Conservation (phyloP, 1,284 basidiomycete genomes). For the Boletellus sp. region DNA sequence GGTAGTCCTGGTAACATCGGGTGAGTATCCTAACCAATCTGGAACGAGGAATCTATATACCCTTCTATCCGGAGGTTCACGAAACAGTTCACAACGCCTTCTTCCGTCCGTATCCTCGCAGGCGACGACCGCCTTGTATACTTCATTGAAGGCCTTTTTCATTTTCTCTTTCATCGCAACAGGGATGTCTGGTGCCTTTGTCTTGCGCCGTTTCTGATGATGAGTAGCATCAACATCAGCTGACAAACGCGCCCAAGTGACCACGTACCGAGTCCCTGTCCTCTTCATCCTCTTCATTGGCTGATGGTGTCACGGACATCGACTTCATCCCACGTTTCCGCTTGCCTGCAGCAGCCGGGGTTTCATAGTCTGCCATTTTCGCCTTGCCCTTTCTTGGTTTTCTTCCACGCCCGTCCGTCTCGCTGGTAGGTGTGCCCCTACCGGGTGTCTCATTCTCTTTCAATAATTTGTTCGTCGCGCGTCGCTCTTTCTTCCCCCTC, state of each 20-base stretch:
- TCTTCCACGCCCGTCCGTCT: conserved; percentile 55
- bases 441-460: conserved; percentile 51
- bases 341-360: conserved; percentile 49
- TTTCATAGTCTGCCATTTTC: conserved; percentile 51
- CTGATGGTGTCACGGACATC: conserved; percentile 71
- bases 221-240: conserved; percentile 1
- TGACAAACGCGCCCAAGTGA: background rate
- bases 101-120: conserved; percentile 73
- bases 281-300: conserved; percentile 67
- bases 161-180: conserved; percentile 65
- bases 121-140: conserved; percentile 74
- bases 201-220: conserved; percentile 77
- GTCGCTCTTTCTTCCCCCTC: conserved; percentile 60
- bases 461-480: conserved; percentile 50
- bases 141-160: conserved; percentile 83
- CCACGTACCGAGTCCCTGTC: conserved; percentile 59
- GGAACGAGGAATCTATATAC: conserved; percentile 33
- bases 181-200: conserved; percentile 51
- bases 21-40: background rate
- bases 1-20: conserved; percentile 61
- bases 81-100: conserved; percentile 81
- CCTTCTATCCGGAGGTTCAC: conserved; percentile 72
- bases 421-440: conserved; percentile 60
- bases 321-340: conserved; percentile 73
- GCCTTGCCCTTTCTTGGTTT: conserved; percentile 67